A percentile compares a stretch with the other conserved stretches of the same genome.
Evolutionary conservation across 495 filamentous ascomycete genomes (phyloP).

Genomic region (Xylaria longipes): DNA sequence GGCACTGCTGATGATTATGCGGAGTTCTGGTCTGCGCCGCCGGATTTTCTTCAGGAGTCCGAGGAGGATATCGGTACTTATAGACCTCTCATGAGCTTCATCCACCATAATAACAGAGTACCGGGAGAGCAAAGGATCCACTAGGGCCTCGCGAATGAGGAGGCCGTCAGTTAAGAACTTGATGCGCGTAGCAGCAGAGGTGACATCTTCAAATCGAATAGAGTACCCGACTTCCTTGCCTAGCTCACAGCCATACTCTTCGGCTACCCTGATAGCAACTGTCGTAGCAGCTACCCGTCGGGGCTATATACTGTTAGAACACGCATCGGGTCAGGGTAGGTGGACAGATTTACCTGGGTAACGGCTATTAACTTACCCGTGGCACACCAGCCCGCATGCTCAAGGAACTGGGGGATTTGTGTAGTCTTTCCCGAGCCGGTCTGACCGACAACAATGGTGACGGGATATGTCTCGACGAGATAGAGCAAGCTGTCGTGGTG

Average conservation of each 20-base stretch:
- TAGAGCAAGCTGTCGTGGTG: constrained; percentile 77
- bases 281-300: constrained; percentile 92
- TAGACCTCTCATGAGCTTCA: constrained; percentile 94
- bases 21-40: constrained; percentile 79
- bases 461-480: constrained; percentile 75
- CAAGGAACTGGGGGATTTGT: constrained; percentile 85
- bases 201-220: constrained; percentile 94
- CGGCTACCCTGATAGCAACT: constrained; percentile 87
- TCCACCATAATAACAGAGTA: constrained; percentile 99
- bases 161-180: constrained; percentile 98
- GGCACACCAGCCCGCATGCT: constrained; percentile 87
- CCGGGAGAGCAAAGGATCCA: constrained; percentile 88
- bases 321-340: not conserved
- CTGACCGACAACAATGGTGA: constrained; percentile 86
- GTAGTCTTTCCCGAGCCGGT: constrained; percentile 94
- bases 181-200: constrained; percentile 85
- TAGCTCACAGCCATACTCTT: constrained; percentile 88
- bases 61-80: constrained; percentile 92
- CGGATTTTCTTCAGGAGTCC: constrained; percentile 94
- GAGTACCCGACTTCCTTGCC: constrained; percentile 97
- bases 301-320: constrained; percentile 62
- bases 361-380: constrained; percentile 82
- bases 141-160: constrained; percentile 89
- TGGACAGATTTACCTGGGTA: constrained; percentile 73
- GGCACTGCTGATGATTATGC: constrained; percentile 92